Conservation (phyloP, 805 yeast species). For the Wickerhamiella parazyma region DNA sequence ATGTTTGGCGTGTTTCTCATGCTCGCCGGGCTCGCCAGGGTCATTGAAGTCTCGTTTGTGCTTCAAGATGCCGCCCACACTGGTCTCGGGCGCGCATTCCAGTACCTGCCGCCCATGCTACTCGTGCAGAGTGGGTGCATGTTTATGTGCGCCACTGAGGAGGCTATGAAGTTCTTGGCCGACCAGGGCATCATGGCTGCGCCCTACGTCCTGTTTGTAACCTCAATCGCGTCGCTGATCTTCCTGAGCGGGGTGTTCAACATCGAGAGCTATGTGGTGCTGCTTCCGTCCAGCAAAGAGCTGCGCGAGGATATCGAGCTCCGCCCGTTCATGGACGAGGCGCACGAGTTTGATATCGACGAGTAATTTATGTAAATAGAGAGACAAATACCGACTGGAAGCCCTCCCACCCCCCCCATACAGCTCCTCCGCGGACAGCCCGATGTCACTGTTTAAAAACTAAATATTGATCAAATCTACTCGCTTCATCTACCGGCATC, state of each 20-base stretch:
- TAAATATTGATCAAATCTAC: too few species aligned
- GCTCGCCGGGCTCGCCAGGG: slow-evolving; percentile 61
- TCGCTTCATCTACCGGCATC: too few species aligned
- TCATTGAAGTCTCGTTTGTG: slow-evolving; percentile 69
- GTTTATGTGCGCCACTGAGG: slow-evolving; percentile 90
- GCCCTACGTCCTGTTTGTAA: slow-evolving; percentile 58
- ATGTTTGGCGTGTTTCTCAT: slow-evolving; percentile 74
- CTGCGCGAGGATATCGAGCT: slow-evolving; percentile 20
- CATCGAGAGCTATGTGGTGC: slow-evolving; percentile 41
- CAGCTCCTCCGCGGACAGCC: too few species aligned
- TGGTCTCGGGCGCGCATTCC: slow-evolving; percentile 54
- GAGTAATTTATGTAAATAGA: not conserved
- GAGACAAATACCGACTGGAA: too few species aligned
- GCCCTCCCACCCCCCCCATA: too few species aligned
- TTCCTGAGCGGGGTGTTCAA: slow-evolving; percentile 53
- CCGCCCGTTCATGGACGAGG: slow-evolving; percentile 20
- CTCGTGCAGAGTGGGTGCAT: slow-evolving; percentile 63
- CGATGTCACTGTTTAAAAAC: too few species aligned
- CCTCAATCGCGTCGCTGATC: slow-evolving; percentile 61
- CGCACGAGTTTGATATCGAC: slow-evolving; percentile 20
- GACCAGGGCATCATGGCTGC: slow-evolving; percentile 74
- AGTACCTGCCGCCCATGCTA: slow-evolving; percentile 74
- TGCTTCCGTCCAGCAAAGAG: slow-evolving; percentile 18
- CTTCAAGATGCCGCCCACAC: slow-evolving; percentile 37
- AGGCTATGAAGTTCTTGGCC: slow-evolving; percentile 58